Conservation (phyloP, 768 basidiomycete species). For the Suillus luteus region DNA sequence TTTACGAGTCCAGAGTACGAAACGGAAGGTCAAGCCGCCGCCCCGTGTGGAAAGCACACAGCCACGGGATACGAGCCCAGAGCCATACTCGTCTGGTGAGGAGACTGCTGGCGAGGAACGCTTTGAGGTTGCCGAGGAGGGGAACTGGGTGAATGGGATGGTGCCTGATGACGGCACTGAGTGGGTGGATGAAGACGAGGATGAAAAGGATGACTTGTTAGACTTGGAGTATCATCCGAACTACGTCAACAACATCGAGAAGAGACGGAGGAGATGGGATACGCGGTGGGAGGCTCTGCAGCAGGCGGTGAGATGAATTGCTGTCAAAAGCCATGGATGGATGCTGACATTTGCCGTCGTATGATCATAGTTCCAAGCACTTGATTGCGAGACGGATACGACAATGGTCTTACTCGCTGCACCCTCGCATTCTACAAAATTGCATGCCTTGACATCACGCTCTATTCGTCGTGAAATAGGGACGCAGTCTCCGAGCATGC, state of each 20-base stretch:
- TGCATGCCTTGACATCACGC: slow-evolving; percentile 66
- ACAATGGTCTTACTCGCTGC: slow-evolving; percentile 75
- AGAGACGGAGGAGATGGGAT: slow-evolving; percentile 72
- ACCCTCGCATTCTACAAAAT: slow-evolving; percentile 69
- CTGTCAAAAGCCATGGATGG: neutral
- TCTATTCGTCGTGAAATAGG: slow-evolving; percentile 63
- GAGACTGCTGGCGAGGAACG: slow-evolving; percentile 73
- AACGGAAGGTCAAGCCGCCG: slow-evolving; percentile 57
- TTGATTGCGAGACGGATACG: slow-evolving; percentile 81
- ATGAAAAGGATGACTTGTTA: slow-evolving; percentile 68
- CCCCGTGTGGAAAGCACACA: slow-evolving; percentile 83
- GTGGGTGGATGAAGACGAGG: slow-evolving; percentile 73
- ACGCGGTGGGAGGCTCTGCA: slow-evolving; percentile 72
- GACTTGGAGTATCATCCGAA: slow-evolving; percentile 77
- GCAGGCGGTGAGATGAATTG: slow-evolving; percentile 56
- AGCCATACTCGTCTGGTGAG: slow-evolving; percentile 73
- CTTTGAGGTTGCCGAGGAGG: slow-evolving; percentile 42
- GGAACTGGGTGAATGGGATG: slow-evolving; percentile 35
- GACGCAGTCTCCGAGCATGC: slow-evolving; percentile 49
- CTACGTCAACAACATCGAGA: slow-evolving; percentile 66
- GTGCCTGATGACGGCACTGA: slow-evolving; percentile 55
- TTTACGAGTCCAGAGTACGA: slow-evolving; percentile 29
- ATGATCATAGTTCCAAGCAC: slow-evolving; percentile 61
- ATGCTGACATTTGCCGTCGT: slow-evolving; percentile 17
- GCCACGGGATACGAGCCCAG: slow-evolving; percentile 79